These are phyloP conservation scores for Sungouiella blattae DNA, from an alignment of 805 yeast genomes.

Conservation along the genomic window DNA sequence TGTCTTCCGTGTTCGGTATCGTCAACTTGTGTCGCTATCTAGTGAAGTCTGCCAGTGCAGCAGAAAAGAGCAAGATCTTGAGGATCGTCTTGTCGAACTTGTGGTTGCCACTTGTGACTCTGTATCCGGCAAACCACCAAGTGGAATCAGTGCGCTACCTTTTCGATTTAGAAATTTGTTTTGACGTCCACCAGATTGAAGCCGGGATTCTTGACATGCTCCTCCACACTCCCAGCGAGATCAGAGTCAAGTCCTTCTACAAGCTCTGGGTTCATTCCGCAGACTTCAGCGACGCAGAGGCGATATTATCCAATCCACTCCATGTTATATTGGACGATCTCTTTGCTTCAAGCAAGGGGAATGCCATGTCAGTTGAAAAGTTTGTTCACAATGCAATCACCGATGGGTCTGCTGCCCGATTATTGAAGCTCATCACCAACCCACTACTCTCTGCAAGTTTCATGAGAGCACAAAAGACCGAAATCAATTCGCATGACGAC, in stretches of 20 bases:
- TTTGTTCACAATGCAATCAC: slow-evolving; percentile 47
- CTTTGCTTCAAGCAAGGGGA: slow-evolving; percentile 38
- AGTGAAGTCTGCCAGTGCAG: slow-evolving; percentile 21
- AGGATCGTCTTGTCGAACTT: slow-evolving; percentile 41
- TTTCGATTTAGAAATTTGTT: slow-evolving; percentile 55
- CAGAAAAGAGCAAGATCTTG: slow-evolving; percentile 36
- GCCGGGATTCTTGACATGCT: slow-evolving; percentile 66
- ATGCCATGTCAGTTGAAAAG: slow-evolving; percentile 40
- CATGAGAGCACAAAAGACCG: slow-evolving; percentile 23
- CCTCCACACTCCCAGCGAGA: slow-evolving; percentile 26
- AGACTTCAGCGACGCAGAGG: slow-evolving; percentile 45
- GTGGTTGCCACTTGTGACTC: slow-evolving; percentile 53
- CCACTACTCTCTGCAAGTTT: slow-evolving; percentile 45
- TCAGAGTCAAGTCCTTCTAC: slow-evolving; percentile 51
- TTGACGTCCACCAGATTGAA: slow-evolving; percentile 57
- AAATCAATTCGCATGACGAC: slow-evolving; percentile 51
- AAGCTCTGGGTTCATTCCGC: slow-evolving; percentile 72
- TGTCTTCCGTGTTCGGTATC: slow-evolving; percentile 20
- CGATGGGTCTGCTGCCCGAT: slow-evolving; percentile 55
- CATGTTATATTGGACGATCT: slow-evolving; percentile 67
- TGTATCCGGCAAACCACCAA: slow-evolving; percentile 52
- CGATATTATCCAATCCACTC: slow-evolving; percentile 58
- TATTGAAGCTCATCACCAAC: slow-evolving; percentile 58
- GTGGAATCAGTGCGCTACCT: slow-evolving; percentile 67
- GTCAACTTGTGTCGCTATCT: slow-evolving; percentile 38